A percentile compares a stretch with the other conserved stretches of the same genome.
Evolutionary conservation across 257 asterid species (phyloP).

Genomic region (Perilla frutescens): DNA sequence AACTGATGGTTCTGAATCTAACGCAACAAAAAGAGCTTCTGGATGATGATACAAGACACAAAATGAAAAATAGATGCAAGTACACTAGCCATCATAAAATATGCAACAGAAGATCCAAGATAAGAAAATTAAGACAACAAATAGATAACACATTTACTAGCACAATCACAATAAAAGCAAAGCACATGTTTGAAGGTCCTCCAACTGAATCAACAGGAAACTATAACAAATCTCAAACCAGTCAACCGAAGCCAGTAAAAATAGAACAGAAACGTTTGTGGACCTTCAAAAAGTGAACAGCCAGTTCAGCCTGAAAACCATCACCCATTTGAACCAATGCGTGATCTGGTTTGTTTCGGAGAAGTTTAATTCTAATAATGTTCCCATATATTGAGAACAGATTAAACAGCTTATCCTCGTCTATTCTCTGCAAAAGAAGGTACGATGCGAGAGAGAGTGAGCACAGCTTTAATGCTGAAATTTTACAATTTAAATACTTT

Average conservation of each 20-base stretch:
- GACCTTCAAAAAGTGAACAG: constrained; percentile 96
- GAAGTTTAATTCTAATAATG: constrained; percentile 88
- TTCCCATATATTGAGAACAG: constrained; percentile 93
- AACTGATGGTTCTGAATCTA: no score
- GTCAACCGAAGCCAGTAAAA: constrained; percentile 22
- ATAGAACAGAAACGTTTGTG: background rate
- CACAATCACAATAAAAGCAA: no score
- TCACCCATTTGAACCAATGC: constrained; percentile 97
- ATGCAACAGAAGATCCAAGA: no score
- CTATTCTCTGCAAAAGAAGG: constrained; percentile 67
- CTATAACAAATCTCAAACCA: constrained; percentile 24
- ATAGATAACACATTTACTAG: no score
- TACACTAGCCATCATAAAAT: no score
- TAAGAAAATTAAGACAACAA: no score
- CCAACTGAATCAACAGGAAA: constrained; percentile 3
- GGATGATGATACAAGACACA: no score
- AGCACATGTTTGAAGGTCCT: background rate
- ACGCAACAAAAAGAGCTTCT: no score
- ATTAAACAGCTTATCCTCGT: constrained; percentile 94
- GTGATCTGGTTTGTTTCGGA: constrained; percentile 95
- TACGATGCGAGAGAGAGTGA: constrained; percentile 29
- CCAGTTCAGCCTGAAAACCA: constrained; percentile 99
- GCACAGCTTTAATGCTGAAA: background rate
- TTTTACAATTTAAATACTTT: constrained; percentile 4
- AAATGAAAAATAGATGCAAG: no score